Evolutionary conservation across 331 rosid species (phyloP), one percentile per base, ranked within the genome.

Genomic region (Ulmus americana): DNA sequence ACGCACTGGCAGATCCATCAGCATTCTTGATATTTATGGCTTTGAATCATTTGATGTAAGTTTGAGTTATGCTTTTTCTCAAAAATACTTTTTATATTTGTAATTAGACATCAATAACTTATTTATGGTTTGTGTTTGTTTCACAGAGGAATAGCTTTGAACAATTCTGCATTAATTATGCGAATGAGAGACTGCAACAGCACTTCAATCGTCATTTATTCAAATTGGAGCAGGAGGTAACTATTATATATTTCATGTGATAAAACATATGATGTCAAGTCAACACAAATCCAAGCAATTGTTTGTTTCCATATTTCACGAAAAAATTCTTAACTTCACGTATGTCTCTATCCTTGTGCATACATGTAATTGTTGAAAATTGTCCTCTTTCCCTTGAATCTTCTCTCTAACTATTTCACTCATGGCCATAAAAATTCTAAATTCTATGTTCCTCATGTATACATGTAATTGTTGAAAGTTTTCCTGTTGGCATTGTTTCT

Each of bases 121-220:
- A 45, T 53, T 20, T 48, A 50, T 51, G 57, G 28, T 64, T 39
- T 76, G 50, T 38, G 35, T 68, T 68, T 63, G 15, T 70, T 78
- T 55, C 67, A 66, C 75, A 94, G 99, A 90, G 96, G 80, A 94
- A 94, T 75, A 90, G 96, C 77, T 90, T 94, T 82, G 99, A 94
- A 81, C 99, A 94, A 74, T 94, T 94, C 82, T 94, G 99, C 84
- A 94, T 94, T 70, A 94, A 94, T 79, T 94, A 94, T 81, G 99
- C 99, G 53, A 94, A 94, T 67, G 99, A 94, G 79, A 82, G 99
- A 81, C 71, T 94, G 73, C 99, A 94, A 61, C 99, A 94, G 51
- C 99, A 94, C 79, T 94, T 94, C 76, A 94, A 94, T 74, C 99
- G 99, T 69, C 99, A 94, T 77, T 80, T 94, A 63, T 94, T 94